Evolutionary conservation across 2,329 filamentous ascomycete species (phyloP), one percentile per base, ranked within the genome.

Genomic region (Sporothrix humicola): DNA sequence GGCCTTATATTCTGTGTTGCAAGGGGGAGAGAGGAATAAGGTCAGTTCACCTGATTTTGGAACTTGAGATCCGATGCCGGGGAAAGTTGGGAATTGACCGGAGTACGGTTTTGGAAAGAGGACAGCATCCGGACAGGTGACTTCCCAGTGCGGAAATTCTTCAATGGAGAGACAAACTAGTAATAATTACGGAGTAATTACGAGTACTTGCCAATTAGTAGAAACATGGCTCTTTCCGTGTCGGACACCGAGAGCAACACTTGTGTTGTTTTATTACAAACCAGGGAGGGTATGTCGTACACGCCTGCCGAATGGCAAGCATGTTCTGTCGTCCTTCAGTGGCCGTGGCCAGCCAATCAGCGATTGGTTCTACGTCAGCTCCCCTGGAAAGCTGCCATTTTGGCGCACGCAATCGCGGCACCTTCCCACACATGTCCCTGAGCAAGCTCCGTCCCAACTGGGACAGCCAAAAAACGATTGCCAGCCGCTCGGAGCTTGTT

Each of bases 401-500:
- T 69, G 44, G 68, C 50, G 46, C 65, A 54, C 46, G 65, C 46
- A 69, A 69, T 56, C 20, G 12, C 17, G 59, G 20, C 37, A 4
- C 10, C 46, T 20, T 20, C 63, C 42, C 61, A 26, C 7, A 26
- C 15, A 7, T 2, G 15, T 12, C n/a, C 48, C 48, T 17, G n/a
- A 52, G 48, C n/a, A 20, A 48, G 61, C 44, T 52, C 46, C 23
- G 7, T 68, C 46, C 15, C 26, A n/a, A 26, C 66, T 54, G 54
- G 20, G 48, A 69, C 15, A 69, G 66, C 66, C 65, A 66, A 37
- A 37, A 37, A 37, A 37, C 2, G 31, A 37, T 23, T 52, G 65
- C 61, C 42, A 52, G 46, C 65, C 46, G 65, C 65, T 52, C 46
- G 46, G 46, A 68, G 52, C 46, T 71, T 63, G 69, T 71, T 52